phyloP scores from a whole-genome alignment of 2,329 filamentous ascomycete species.

The Aspergillus sp. region DNA sequence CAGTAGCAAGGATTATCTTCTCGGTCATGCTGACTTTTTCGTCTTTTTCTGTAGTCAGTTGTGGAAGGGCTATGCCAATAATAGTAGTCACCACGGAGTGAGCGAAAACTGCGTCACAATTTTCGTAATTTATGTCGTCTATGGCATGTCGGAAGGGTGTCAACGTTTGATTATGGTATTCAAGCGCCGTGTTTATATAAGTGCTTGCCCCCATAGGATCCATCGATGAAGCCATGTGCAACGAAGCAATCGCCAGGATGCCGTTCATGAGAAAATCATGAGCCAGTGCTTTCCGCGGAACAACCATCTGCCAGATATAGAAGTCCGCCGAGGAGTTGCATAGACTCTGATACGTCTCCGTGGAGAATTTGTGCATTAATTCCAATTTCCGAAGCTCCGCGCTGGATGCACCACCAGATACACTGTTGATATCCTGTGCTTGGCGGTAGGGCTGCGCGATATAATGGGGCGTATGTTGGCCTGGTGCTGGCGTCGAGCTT shows the following conservation, averaged over 20 bases:
- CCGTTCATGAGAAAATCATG: constrained; percentile 50
- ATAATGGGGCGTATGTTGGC: not conserved
- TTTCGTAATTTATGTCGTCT: constrained; percentile 39
- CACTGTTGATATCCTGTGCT: not conserved
- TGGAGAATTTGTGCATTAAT: constrained; percentile 58
- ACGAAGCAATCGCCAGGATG: constrained; percentile 44
- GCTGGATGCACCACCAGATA: constrained; percentile 15
- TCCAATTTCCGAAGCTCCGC: constrained; percentile 48
- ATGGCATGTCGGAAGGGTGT: constrained; percentile 41
- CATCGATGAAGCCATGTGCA: constrained; percentile 44
- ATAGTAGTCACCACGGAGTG: constrained; percentile 44
- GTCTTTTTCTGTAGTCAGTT: constrained; percentile 34
- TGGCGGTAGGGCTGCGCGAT: constrained; percentile 6
- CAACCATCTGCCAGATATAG: constrained; percentile 45
- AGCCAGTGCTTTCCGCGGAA: constrained; percentile 46
- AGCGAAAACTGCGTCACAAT: constrained; percentile 44
- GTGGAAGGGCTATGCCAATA: constrained; percentile 41
- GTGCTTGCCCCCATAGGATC: constrained; percentile 35
- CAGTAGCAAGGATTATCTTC: constrained; percentile 41
- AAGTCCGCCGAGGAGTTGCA: constrained; percentile 37
- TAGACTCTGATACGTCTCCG: constrained; percentile 51
- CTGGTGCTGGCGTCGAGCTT: constrained; percentile 14
- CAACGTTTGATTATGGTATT: constrained; percentile 42
- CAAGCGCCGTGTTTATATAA: constrained; percentile 42
- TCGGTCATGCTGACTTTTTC: constrained; percentile 39